A percentile compares a stretch with the other conserved stretches of the same genome.
These are phyloP conservation scores for Blastobotrys illinoisensis DNA, from an alignment of 1,139 yeast species.

Conservation along the genomic window DNA sequence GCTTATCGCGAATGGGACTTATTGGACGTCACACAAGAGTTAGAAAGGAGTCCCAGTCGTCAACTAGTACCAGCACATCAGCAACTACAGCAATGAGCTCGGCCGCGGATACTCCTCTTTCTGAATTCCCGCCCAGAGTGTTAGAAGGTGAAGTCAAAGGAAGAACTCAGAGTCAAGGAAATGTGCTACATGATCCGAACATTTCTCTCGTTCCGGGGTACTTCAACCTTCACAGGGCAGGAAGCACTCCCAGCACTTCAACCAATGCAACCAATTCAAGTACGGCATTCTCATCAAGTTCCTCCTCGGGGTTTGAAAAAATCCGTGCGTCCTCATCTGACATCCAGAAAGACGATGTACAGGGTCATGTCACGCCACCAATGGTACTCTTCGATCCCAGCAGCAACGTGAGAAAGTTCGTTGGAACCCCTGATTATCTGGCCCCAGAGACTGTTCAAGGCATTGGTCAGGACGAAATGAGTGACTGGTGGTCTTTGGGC, in stretches of 20 bases:
- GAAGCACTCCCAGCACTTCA: neutral
- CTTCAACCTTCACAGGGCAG: slow-evolving; percentile 18
- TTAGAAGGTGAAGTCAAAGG: neutral
- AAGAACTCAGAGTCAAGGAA: slow-evolving; percentile 1
- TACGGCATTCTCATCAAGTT: slow-evolving; percentile 1
- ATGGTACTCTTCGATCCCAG: slow-evolving; percentile 27
- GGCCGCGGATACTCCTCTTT: neutral
- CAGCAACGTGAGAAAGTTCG: slow-evolving; percentile 48
- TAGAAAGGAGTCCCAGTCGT: neutral
- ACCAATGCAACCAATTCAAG: neutral
- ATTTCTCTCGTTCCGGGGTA: slow-evolving; percentile 31
- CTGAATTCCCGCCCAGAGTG: neutral
- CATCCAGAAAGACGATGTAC: neutral
- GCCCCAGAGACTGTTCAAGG: slow-evolving; percentile 96
- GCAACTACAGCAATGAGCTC: neutral
- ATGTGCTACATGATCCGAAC: slow-evolving; percentile 22
- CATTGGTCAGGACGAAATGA: slow-evolving; percentile 72
- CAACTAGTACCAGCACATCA: neutral
- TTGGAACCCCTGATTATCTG: slow-evolving; percentile 96
- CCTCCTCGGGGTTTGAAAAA: slow-evolving; percentile 15
- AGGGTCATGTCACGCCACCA: slow-evolving; percentile 14
- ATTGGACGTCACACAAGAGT: slow-evolving; percentile 62
- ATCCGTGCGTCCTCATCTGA: neutral
- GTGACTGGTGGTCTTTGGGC: slow-evolving; percentile 99
- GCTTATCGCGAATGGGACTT: slow-evolving; percentile 84